Evolutionary conservation across 257 asterid genomes (phyloP), one percentile per base, ranked within the genome.

Genomic region (Nicotiana tabacum): DNA sequence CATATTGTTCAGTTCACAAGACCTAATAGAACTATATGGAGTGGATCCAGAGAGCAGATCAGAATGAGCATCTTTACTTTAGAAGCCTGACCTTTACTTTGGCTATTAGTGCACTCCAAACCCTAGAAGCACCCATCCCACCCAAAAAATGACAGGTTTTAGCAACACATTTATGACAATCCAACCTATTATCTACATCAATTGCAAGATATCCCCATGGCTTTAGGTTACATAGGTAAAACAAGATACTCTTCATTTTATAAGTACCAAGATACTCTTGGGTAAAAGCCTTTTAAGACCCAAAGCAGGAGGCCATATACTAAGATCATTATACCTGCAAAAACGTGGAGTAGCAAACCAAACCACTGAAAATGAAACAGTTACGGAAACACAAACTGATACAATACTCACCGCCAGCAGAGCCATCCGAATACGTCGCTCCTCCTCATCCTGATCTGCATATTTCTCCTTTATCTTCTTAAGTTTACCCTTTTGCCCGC

Each of bases 371-470:
- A 74, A 74, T 24, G 79, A 24, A 74, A 48, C 62, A 48, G 27
- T 27, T 24, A 13, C 27, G 4, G 51, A 74, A 74, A 74, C 10
- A 72, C 60, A 46, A 32, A 48, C 62, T 74, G 61, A 1, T 56
- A 77, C 55, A 84, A 81, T 83, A 90, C 95, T 87, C 90, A 96
- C 98, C 51, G 92, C 97, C 86, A 96, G 87, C 77, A 94, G 90
- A 77, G 97, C 90, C 89, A 94, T 96, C 82, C 97, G 91, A 82
- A 96, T 93, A 85, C 85, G 90, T 72, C 98, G 92, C 88, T 96
- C 98, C 88, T 94, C 98, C 86, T 94, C 99, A 87, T 96, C 99
- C 88, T 96, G 99, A 84, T 96, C 98, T 51, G 98, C 99, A 84
- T 96, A 96, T 89, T 96, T 96, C 89, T 94, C 99, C 89, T 94